phyloP scores from a whole-genome alignment of 495 filamentous ascomycete genomes.

The Hypoxylon subgilvum region DNA sequence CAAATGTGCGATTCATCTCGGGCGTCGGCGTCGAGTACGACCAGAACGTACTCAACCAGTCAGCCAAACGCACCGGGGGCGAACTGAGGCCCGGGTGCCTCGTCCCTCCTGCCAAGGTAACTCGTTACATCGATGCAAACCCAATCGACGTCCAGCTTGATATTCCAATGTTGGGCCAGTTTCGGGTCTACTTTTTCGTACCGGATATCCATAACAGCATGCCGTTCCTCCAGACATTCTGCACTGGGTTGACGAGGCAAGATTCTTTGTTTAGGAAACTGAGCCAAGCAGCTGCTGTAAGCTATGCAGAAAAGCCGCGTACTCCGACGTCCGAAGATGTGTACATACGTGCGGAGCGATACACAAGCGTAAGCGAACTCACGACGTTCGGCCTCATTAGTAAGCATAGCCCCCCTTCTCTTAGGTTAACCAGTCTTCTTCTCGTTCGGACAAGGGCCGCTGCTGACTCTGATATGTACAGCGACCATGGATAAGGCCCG shows the following conservation, averaged over 20 bases:
- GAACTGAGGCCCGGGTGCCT: conserved; percentile 63
- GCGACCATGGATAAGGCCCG: conserved; percentile 61
- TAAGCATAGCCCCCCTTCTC: conserved; percentile 29
- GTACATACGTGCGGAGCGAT: conserved; percentile 64
- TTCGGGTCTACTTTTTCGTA: conserved; percentile 69
- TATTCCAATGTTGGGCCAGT: conserved; percentile 73
- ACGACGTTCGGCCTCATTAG: conserved; percentile 65
- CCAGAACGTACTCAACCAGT: conserved; percentile 62
- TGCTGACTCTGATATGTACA: conserved; percentile 37
- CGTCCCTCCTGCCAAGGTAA: conserved; percentile 66
- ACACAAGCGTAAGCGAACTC: conserved; percentile 63
- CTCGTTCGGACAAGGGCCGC: background rate
- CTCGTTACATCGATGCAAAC: conserved; percentile 71
- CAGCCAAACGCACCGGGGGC: conserved; percentile 46
- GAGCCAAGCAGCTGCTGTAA: conserved; percentile 54
- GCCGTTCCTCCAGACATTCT: conserved; percentile 61
- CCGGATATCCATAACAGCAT: conserved; percentile 59
- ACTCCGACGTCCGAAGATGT: conserved; percentile 59
- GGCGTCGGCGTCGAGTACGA: conserved; percentile 70
- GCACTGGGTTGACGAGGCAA: conserved; percentile 48
- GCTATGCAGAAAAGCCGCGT: conserved; percentile 60
- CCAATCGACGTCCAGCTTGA: conserved; percentile 74
- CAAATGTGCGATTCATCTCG: conserved; percentile 71
- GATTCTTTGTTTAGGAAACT: conserved; percentile 57
- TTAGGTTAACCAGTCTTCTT: background rate